phyloP scores from a whole-genome alignment of 495 filamentous ascomycete species.

The Xylaria flabelliformis region DNA sequence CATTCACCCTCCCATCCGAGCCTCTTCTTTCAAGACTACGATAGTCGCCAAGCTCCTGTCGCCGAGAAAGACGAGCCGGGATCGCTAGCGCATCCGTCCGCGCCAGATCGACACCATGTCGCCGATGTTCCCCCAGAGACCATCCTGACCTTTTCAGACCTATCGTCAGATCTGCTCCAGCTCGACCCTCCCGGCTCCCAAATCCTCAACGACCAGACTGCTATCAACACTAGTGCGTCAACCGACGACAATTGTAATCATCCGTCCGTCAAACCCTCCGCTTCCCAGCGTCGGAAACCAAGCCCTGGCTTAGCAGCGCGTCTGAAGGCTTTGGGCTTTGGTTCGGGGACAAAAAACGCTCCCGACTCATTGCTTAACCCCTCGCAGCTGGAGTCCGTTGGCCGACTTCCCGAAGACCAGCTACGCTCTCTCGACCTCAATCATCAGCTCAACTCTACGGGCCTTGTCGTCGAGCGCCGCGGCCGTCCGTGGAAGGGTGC shows the following conservation, averaged over 20 bases:
- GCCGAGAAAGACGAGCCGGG: constrained; percentile 32
- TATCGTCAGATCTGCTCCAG: constrained; percentile 47
- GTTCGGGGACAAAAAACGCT: constrained; percentile 50
- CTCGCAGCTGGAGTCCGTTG: constrained; percentile 57
- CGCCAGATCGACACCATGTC: constrained; percentile 34
- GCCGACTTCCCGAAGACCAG: constrained; percentile 76
- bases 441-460: constrained; percentile 63
- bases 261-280: constrained; percentile 29
- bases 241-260: constrained; percentile 21
- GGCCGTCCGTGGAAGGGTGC: constrained; percentile 69
- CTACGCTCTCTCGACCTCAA: constrained; percentile 70
- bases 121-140: constrained; percentile 36
- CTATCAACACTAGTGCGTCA: constrained; percentile 24
- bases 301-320: constrained; percentile 79
- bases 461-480: constrained; percentile 59
- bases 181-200: constrained; percentile 40
- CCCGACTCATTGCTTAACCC: constrained; percentile 38
- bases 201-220: constrained; percentile 25
- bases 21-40: neutral
- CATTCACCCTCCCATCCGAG: constrained; percentile 8
- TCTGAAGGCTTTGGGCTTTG: constrained; percentile 73
- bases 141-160: constrained; percentile 50
- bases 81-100: constrained; percentile 28
- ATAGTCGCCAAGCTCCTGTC: constrained; percentile 17
- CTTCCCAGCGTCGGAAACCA: constrained; percentile 58